These are phyloP conservation scores for Termitomyces sp. DNA, from an alignment of 768 basidiomycete species.

Conservation along the genomic window DNA sequence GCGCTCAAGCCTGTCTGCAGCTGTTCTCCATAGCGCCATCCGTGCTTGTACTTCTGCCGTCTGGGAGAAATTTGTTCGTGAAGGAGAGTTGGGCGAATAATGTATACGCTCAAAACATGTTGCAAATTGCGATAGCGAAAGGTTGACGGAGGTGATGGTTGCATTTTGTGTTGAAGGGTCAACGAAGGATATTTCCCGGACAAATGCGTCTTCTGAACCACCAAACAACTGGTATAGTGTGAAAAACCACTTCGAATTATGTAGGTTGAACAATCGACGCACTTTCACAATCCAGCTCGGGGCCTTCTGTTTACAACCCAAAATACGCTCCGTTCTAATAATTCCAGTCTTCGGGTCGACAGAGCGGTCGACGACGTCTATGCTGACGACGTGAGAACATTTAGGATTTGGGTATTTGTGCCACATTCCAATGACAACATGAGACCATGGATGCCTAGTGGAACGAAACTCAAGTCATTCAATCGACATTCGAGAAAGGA, in stretches of 20 bases:
- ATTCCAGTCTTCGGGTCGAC: slow-evolving; percentile 82
- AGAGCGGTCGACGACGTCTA: slow-evolving; percentile 82
- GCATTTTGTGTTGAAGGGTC: slow-evolving; percentile 79
- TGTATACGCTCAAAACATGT: slow-evolving; percentile 88
- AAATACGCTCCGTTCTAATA: slow-evolving; percentile 84
- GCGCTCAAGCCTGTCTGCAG: slow-evolving; percentile 78
- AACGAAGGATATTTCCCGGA: slow-evolving; percentile 90
- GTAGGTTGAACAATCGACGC: slow-evolving; percentile 17
- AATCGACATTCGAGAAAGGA: slow-evolving; percentile 5
- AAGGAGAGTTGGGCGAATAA: slow-evolving; percentile 64
- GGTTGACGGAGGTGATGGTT: slow-evolving; percentile 87
- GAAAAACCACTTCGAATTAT: background rate
- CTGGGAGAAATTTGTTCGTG: slow-evolving; percentile 72
- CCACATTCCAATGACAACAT: slow-evolving; percentile 91
- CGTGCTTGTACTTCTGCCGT: slow-evolving; percentile 90
- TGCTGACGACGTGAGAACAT: slow-evolving; percentile 81
- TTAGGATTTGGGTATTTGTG: slow-evolving; percentile 95
- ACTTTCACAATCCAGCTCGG: slow-evolving; percentile 94
- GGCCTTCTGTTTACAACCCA: slow-evolving; percentile 90
- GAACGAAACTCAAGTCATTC: slow-evolving; percentile 9
- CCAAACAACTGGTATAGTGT: slow-evolving; percentile 64
- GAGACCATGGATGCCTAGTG: slow-evolving; percentile 80
- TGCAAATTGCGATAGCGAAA: slow-evolving; percentile 91
- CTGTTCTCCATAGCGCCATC: slow-evolving; percentile 72
- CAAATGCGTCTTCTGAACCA: slow-evolving; percentile 90